Evolutionary conservation across 2,329 filamentous ascomycete species (phyloP), one percentile per base, ranked within the genome.

Genomic region (Monilinia vaccinii-corymbosi): DNA sequence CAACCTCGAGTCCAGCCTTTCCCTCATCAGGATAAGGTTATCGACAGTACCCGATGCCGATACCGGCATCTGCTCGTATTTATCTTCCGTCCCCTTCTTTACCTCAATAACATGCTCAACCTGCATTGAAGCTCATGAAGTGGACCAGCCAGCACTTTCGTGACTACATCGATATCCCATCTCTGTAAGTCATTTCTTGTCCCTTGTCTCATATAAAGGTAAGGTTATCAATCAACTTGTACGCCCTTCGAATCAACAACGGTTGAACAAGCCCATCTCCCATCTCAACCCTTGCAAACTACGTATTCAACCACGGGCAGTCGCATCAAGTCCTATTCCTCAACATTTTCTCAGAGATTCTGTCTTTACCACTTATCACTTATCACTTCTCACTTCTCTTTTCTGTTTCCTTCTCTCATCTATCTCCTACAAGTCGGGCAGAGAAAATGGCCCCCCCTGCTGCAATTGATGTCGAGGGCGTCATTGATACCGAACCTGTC

Each of bases 401-500:
- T 36, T 52, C 28, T 7, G 13, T 32, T 25, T 34, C n/a, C 56
- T 51, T 58, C 28, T 52, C 28, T 21, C n/a, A 16, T 50, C 16
- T 11, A 32, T 23, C 28, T 34, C 21, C 18, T 7, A 52, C 36
- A 42, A 21, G 18, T 42, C 28, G 32, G 25, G 23, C 18, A 44
- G 4, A 34, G 46, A 42, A 51, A 34, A 69, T 70, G 67, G 62
- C 72, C 71, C 48, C 72, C 62, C 83, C 83, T 82, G 65, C 66
- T 25, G 68, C 70, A 58, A 68, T 70, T 64, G 67, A 68, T 59
- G 52, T 71, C 44, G 64, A 67, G 57, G 75, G 74, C 44, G 72
- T 76, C 34, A 74, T 76, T 21, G 79, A 81, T 65, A 80, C 78
- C 1, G 62, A 70, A 56, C 61, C 63, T 10, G 60, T 70, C 60